Evolutionary conservation across 495 filamentous ascomycete species (phyloP).

Genomic region (Penicillium odoratum): DNA sequence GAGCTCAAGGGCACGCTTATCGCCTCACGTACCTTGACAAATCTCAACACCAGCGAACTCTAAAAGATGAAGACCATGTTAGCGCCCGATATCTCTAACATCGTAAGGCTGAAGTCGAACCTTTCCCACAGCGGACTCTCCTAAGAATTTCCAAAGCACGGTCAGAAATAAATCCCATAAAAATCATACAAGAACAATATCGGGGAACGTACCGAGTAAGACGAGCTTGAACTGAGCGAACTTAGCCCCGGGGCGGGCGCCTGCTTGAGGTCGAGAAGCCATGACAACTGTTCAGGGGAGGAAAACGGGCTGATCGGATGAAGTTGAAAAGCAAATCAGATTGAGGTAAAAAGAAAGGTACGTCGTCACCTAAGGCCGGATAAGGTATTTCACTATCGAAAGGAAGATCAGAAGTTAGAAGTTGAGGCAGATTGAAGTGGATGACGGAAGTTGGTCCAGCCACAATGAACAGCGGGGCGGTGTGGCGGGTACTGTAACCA

Average conservation of each 20-base stretch:
- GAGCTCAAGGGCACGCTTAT: neutral
- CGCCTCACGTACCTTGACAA: slow-evolving; percentile 76
- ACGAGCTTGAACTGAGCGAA: slow-evolving; percentile 99
- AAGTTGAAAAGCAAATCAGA: neutral
- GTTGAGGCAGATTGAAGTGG: slow-evolving; percentile 26
- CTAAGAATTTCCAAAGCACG: slow-evolving; percentile 43
- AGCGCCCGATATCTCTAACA: slow-evolving; percentile 29
- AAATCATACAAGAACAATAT: neutral
- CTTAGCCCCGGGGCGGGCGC: slow-evolving; percentile 72
- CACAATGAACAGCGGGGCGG: slow-evolving; percentile 33
- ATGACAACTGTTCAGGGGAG: slow-evolving; percentile 49
- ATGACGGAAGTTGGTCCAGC: slow-evolving; percentile 32
- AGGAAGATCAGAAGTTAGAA: slow-evolving; percentile 20
- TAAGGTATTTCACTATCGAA: slow-evolving; percentile 7
- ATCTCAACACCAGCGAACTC: slow-evolving; percentile 96
- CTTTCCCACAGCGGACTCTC: slow-evolving; percentile 98
- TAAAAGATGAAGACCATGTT: slow-evolving; percentile 42
- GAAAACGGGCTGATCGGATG: slow-evolving; percentile 6
- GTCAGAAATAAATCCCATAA: neutral
- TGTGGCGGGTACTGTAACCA: slow-evolving; percentile 25
- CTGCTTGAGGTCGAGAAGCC: slow-evolving; percentile 77
- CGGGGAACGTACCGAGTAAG: slow-evolving; percentile 69
- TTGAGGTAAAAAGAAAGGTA: slow-evolving; percentile 10
- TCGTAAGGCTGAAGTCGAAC: slow-evolving; percentile 48
- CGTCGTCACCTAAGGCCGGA: neutral